A percentile compares a stretch with the other conserved stretches of the same genome.
Conservation (phyloP, 257 asterid species). For the Datura wrightii region DNA sequence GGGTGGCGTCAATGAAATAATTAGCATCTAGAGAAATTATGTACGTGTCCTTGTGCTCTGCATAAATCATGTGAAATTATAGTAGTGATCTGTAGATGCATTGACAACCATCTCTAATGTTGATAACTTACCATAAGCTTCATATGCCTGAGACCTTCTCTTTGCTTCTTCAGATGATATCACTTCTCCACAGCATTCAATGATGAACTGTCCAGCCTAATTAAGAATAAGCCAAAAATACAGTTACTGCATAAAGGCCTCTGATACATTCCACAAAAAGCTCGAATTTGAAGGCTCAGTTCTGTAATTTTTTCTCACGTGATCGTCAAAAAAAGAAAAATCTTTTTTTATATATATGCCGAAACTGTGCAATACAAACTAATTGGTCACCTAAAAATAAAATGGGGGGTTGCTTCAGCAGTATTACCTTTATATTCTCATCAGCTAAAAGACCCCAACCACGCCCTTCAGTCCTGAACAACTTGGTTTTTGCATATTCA, state of each 20-base stretch:
- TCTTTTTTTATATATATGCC: background rate
- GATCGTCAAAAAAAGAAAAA: background rate
- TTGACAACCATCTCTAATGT: slow-evolving; percentile 34
- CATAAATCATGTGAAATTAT: slow-evolving; percentile 36
- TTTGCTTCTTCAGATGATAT: slow-evolving; percentile 83
- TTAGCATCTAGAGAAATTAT: slow-evolving; percentile 78
- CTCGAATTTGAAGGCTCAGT: background rate
- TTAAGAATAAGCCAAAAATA: background rate
- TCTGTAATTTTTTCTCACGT: background rate
- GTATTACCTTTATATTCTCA: slow-evolving; percentile 70
- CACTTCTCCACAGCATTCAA: slow-evolving; percentile 93
- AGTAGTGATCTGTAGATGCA: slow-evolving; percentile 31
- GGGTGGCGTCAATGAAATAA: slow-evolving; percentile 83
- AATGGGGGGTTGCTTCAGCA: background rate
- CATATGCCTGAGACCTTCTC: slow-evolving; percentile 73
- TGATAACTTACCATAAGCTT: slow-evolving; percentile 67
- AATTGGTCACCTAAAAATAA: background rate
- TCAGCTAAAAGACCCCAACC: slow-evolving; percentile 95
- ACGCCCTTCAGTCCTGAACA: slow-evolving; percentile 88
- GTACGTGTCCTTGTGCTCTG: slow-evolving; percentile 84
- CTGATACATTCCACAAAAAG: background rate
- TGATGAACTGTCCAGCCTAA: slow-evolving; percentile 87
- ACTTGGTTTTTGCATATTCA: slow-evolving; percentile 70
- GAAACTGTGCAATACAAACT: background rate
- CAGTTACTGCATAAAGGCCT: background rate